phyloP scores from a whole-genome alignment of 345 rosid genomes.

The Murraya paniculata region DNA sequence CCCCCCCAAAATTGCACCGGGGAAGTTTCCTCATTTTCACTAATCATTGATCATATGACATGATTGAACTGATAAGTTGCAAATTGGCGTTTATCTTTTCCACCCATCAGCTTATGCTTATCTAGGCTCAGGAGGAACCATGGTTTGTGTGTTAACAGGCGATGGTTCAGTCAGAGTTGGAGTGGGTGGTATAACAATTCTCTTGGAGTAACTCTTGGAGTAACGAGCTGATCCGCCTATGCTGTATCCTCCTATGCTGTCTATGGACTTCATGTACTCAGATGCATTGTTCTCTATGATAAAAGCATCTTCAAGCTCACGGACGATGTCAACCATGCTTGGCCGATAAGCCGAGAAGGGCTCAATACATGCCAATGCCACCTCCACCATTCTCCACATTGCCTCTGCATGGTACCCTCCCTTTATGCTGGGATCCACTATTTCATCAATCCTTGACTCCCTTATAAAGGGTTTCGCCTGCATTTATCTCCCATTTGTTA shows the following conservation, averaged over 20 bases:
- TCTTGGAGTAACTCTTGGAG: constrained; percentile 53
- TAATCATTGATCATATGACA: neutral
- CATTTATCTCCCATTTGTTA: constrained; percentile 15
- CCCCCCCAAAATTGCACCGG: neutral
- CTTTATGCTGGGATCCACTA: constrained; percentile 61
- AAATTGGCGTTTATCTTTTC: constrained; percentile 3
- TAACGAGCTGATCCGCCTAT: constrained; percentile 52
- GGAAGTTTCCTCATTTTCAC: constrained; percentile 14
- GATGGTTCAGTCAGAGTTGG: constrained; percentile 42
- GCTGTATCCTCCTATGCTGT: constrained; percentile 59
- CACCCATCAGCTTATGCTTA: constrained; percentile 17
- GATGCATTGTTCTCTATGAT: constrained; percentile 80
- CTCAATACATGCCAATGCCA: constrained; percentile 64
- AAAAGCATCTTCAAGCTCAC: constrained; percentile 70
- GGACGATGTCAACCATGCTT: constrained; percentile 55
- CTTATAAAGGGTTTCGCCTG: constrained; percentile 67
- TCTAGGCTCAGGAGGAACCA: constrained; percentile 53
- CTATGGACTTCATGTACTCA: constrained; percentile 70
- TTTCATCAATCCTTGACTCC: constrained; percentile 67
- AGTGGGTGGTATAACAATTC: constrained; percentile 31
- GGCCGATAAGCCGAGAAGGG: constrained; percentile 60
- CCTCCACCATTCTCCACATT: constrained; percentile 78
- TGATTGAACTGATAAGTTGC: constrained; percentile 16
- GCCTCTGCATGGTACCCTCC: constrained; percentile 75
- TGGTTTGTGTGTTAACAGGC: constrained; percentile 33